Evolutionary conservation across 140 eudicot species (phyloP).

Genomic region (Oenanthe javanica): DNA sequence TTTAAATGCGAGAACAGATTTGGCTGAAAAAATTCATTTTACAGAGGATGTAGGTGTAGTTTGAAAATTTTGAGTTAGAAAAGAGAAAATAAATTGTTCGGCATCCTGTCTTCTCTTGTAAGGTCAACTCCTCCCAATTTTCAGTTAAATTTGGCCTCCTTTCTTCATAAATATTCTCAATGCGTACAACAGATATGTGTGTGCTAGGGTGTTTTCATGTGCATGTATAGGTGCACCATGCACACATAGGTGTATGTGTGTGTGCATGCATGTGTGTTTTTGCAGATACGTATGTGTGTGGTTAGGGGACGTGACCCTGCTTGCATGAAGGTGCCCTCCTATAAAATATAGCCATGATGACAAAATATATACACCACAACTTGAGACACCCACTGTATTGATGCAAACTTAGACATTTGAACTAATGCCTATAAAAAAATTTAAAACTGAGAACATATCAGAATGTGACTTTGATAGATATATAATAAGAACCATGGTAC

Average conservation of each 20-base stretch:
- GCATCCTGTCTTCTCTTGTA: neutral
- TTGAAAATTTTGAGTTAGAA: neutral
- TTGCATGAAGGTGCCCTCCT: neutral
- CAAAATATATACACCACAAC: neutral
- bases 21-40: too few relatives aligned
- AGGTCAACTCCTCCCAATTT: neutral
- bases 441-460: neutral
- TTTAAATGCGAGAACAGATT: too few relatives aligned
- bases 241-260: too few relatives aligned
- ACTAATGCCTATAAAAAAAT: neutral
- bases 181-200: too few relatives aligned
- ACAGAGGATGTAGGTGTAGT: too few relatives aligned
- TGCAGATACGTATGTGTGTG: neutral
- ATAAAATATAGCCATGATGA: neutral
- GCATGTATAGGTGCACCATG: too few relatives aligned
- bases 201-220: too few relatives aligned
- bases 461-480: neutral
- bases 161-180: neutral
- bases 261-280: neutral
- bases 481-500: neutral
- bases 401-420: neutral
- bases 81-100: neutral
- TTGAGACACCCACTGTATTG: neutral
- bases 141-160: neutral
- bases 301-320: neutral